A percentile compares a stretch with the other conserved stretches of the same genome.
phyloP scores from a whole-genome alignment of 2,329 filamentous ascomycete species.

The Chrysoporthe deuterocubensis region DNA sequence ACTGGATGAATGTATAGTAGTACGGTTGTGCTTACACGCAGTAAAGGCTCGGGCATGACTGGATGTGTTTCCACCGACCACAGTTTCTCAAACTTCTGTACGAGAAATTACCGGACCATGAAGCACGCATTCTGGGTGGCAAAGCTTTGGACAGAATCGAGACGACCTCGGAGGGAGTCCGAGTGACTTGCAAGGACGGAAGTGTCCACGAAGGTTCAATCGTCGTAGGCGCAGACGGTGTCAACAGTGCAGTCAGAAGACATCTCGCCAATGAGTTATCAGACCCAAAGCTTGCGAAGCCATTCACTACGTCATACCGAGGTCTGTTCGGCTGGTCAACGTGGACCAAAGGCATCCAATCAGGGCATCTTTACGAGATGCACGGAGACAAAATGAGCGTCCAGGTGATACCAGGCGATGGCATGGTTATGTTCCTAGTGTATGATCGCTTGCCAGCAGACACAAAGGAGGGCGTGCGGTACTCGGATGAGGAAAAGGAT shows the following conservation, averaged over 20 bases:
- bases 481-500: conserved; percentile 28
- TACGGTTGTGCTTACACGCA: not conserved
- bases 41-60: conserved; percentile 33
- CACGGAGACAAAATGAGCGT: conserved; percentile 25
- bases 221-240: conserved; percentile 35
- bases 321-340: conserved; percentile 29
- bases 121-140: conserved; percentile 28
- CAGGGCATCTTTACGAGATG: conserved; percentile 26
- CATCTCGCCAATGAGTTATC: conserved; percentile 28
- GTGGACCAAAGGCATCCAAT: conserved; percentile 17
- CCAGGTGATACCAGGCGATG: conserved; percentile 23
- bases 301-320: conserved; percentile 29
- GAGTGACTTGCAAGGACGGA: conserved; percentile 32
- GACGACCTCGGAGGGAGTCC: conserved; percentile 29
- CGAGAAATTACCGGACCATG: conserved; percentile 29
- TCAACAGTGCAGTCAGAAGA: conserved; percentile 33
- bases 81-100: conserved; percentile 31
- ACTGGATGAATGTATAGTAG: not conserved
- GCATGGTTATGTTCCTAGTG: conserved; percentile 27
- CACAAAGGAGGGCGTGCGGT: conserved; percentile 24
- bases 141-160: conserved; percentile 31
- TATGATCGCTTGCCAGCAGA: conserved; percentile 29
- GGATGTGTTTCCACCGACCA: conserved; percentile 33
- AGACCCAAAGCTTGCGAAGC: conserved; percentile 22
- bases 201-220: conserved; percentile 33